Percentiles rank a stretch among this genome's conserved stretches.
phyloP scores from a whole-genome alignment of 345 rosid species.

The Conringia planisiliqua region DNA sequence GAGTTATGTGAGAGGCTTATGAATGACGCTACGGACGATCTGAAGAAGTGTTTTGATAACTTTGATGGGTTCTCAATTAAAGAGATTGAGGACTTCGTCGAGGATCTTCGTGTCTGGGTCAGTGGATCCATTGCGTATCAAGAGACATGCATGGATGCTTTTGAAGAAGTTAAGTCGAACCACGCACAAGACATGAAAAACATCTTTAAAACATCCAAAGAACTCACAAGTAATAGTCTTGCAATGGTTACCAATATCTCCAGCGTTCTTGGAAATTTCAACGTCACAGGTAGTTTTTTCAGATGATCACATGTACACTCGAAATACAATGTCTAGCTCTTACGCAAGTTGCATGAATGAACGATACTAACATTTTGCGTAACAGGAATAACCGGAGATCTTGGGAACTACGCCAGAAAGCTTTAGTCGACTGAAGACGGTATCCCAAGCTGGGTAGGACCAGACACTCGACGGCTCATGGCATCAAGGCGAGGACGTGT shows the following conservation, averaged over 20 bases:
- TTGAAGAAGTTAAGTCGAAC: constrained; percentile 45
- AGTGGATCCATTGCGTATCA: constrained; percentile 69
- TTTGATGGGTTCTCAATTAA: constrained; percentile 42
- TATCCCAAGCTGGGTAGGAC: constrained; percentile 47
- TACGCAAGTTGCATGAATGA: neutral
- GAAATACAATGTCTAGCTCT: neutral
- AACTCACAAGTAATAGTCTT: constrained; percentile 64
- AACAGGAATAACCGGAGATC: constrained; percentile 15
- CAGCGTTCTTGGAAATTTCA: constrained; percentile 30
- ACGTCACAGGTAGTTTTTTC: constrained; percentile 4
- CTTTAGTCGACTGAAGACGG: constrained; percentile 31
- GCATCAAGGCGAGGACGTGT: constrained; percentile 3
- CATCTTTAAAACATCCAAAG: constrained; percentile 36
- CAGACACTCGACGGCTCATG: constrained; percentile 34
- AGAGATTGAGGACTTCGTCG: constrained; percentile 32
- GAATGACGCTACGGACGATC: constrained; percentile 49
- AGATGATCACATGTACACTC: neutral
- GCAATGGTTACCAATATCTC: constrained; percentile 54
- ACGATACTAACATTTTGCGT: neutral
- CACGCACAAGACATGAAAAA: constrained; percentile 47
- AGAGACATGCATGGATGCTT: constrained; percentile 65
- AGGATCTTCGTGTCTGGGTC: constrained; percentile 62
- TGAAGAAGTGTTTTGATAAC: constrained; percentile 40
- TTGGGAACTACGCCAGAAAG: constrained; percentile 13
- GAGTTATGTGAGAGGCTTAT: constrained; percentile 50